Percentiles rank a stretch among this genome's conserved stretches.
These are phyloP conservation scores for Xylaria bambusicola DNA, from an alignment of 495 filamentous ascomycete genomes.

Conservation along the genomic window DNA sequence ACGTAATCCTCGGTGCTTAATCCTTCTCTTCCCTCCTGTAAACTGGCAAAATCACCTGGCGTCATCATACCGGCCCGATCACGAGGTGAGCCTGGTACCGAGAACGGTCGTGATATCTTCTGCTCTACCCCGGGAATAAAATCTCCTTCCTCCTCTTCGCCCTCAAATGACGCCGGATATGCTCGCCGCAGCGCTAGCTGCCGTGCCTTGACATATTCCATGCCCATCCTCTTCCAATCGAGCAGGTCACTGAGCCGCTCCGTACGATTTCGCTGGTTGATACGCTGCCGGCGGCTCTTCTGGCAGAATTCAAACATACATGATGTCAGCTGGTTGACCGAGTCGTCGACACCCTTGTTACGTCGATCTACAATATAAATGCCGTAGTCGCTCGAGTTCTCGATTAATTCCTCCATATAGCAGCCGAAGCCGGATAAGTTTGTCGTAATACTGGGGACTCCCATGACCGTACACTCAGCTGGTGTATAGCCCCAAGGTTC, in stretches of 20 bases:
- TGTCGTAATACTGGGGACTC: conserved; percentile 96
- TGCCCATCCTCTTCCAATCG: conserved; percentile 99
- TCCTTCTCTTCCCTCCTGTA: conserved; percentile 93
- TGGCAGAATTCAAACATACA: conserved; percentile 95
- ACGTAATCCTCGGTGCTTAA: conserved; percentile 96
- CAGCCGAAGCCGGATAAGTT: conserved; percentile 97
- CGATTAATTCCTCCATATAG: conserved; percentile 99
- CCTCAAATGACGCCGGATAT: conserved; percentile 82
- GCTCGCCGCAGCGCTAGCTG: conserved; percentile 90
- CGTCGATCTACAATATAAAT: conserved; percentile 98
- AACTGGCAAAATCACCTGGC: conserved; percentile 91
- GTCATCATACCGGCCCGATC: conserved; percentile 98
- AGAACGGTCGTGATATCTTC: conserved; percentile 92
- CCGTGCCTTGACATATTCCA: conserved; percentile 98
- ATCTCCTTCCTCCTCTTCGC: conserved; percentile 70
- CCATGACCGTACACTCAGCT: conserved; percentile 98
- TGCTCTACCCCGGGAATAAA: conserved; percentile 87
- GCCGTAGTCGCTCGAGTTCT: conserved; percentile 95
- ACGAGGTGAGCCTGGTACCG: conserved; percentile 86
- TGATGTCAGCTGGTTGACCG: conserved; percentile 87
- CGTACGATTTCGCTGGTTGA: conserved; percentile 98
- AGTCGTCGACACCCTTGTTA: conserved; percentile 94
- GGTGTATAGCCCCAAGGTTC: conserved; percentile 99
- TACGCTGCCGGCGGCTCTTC: conserved; percentile 92
- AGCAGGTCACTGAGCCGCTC: conserved; percentile 91